Evolutionary conservation across 1,284 basidiomycete genomes (phyloP).

Genomic region (Phlebopus sp.): DNA sequence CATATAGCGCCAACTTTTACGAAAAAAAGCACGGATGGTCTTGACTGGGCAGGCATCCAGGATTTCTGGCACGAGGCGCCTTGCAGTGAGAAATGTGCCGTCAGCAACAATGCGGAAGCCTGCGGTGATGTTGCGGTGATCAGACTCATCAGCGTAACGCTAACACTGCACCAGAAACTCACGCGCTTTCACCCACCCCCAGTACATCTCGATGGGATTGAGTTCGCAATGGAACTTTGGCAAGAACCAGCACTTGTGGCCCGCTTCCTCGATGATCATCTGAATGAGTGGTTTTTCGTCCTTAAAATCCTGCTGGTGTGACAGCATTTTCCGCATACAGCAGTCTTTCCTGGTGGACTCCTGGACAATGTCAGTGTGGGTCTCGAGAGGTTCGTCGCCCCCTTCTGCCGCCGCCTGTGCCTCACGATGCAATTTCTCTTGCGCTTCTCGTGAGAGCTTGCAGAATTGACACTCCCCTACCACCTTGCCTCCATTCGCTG

Average conservation of each 20-base stretch:
- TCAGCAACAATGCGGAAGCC: no score
- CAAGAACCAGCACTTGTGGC: conserved; percentile 8
- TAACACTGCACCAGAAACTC: no score
- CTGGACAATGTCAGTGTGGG: background rate
- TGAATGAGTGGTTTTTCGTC: conserved; percentile 8
- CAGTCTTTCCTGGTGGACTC: background rate
- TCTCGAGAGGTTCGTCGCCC: background rate
- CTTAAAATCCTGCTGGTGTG: conserved; percentile 8
- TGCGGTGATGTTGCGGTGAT: no score
- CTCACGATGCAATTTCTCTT: background rate
- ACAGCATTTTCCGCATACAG: conserved; percentile 9
- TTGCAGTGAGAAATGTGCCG: no score
- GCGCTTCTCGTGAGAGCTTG: conserved; percentile 3
- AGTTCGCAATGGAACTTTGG: conserved; percentile 11
- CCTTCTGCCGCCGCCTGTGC: background rate
- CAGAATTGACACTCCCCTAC: conserved; percentile 6
- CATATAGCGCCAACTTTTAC: conserved; percentile 5
- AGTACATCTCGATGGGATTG: conserved; percentile 27
- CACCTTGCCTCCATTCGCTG: conserved; percentile 1
- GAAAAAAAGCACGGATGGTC: background rate
- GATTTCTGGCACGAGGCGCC: no score
- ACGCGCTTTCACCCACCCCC: conserved; percentile 12
- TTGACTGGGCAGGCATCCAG: no score
- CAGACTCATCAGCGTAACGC: no score
- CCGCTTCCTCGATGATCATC: conserved; percentile 6